phyloP scores from a whole-genome alignment of 768 basidiomycete species.

The Strobilomyces dryophilus region DNA sequence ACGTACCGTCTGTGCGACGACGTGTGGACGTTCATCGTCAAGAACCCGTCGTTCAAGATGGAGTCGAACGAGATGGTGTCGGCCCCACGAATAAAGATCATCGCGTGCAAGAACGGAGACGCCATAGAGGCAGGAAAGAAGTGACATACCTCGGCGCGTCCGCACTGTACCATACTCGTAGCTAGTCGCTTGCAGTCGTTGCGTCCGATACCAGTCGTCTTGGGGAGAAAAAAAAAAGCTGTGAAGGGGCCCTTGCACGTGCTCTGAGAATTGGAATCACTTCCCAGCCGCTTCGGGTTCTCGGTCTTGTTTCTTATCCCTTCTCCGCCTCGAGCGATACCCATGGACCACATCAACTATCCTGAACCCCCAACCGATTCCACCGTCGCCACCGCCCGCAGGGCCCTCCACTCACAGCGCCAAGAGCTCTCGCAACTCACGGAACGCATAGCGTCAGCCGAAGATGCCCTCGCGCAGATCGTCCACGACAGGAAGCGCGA shows the following conservation, averaged over 20 bases:
- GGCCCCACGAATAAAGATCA: constrained; percentile 87
- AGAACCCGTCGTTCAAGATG: constrained; percentile 93
- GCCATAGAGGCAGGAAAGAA: constrained; percentile 82
- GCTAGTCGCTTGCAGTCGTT: constrained; percentile 3
- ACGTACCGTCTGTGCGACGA: constrained; percentile 94
- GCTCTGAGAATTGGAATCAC: constrained; percentile 14
- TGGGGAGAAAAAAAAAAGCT: constrained; percentile 14
- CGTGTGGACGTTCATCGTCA: constrained; percentile 98
- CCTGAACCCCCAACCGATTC: constrained; percentile 59
- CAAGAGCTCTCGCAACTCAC: constrained; percentile 32
- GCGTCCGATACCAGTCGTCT: background rate
- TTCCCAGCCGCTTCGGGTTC: constrained; percentile 21
- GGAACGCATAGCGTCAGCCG: constrained; percentile 47
- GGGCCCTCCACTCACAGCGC: constrained; percentile 35
- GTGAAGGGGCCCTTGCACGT: constrained; percentile 18
- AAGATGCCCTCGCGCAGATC: constrained; percentile 54
- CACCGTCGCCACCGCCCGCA: constrained; percentile 50
- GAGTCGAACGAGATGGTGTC: constrained; percentile 79
- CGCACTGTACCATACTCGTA: constrained; percentile 28
- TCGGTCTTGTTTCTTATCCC: constrained; percentile 1
- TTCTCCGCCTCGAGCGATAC: constrained; percentile 15
- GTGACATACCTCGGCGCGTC: constrained; percentile 29
- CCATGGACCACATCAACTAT: constrained; percentile 32
- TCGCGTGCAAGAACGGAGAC: constrained; percentile 96
- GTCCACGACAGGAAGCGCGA: constrained; percentile 49